A percentile compares a stretch with the other conserved stretches of the same genome.
These are phyloP conservation scores for Hevea brasiliensis DNA, from an alignment of 345 rosid genomes.

Conservation along the genomic window DNA sequence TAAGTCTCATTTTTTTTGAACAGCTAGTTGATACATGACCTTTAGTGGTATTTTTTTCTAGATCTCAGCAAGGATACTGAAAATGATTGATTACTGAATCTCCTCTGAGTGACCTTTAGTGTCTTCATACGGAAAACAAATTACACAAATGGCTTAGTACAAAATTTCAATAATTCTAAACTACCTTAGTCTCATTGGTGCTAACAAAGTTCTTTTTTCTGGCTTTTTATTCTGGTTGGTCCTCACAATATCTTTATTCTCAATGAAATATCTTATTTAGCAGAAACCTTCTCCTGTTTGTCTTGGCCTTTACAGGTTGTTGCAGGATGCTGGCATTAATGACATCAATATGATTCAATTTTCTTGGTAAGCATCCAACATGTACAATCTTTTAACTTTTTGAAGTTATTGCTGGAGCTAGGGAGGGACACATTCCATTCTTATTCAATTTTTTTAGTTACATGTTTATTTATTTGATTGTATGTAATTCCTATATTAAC, in stretches of 20 bases:
- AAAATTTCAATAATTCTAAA: background rate
- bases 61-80: background rate
- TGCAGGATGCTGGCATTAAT: conserved; percentile 79
- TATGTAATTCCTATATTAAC: background rate
- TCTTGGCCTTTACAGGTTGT: conserved; percentile 45
- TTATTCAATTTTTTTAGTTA: background rate
- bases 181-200: background rate
- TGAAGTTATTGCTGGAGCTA: conserved; percentile 6
- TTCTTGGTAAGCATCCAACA: conserved; percentile 56
- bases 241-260: background rate
- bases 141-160: background rate
- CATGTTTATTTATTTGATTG: background rate
- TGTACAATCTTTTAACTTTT: background rate
- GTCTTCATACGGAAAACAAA: background rate
- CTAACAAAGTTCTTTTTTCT: background rate
- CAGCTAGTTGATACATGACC: background rate
- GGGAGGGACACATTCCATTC: background rate
- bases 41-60: background rate
- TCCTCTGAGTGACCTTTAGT: background rate
- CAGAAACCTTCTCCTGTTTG: background rate
- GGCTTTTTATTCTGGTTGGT: background rate
- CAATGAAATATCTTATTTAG: background rate
- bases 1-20: background rate
- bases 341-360: conserved; percentile 71
- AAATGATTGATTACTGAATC: background rate